Evolutionary conservation across 2,329 filamentous ascomycete genomes (phyloP), one percentile per base, ranked within the genome.

Genomic region (Fusarium multiceps): DNA sequence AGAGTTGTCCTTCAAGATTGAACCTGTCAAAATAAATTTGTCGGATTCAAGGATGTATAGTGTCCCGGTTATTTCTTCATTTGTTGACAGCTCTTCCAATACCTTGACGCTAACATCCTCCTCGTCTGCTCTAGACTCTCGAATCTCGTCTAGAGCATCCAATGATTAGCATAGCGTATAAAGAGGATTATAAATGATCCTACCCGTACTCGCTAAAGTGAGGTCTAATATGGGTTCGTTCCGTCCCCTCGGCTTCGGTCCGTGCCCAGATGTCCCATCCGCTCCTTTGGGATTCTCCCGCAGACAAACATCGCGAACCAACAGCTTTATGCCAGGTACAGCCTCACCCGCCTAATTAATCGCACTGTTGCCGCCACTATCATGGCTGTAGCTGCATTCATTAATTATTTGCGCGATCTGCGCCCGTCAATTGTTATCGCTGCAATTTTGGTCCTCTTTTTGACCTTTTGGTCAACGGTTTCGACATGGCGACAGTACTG

Each of bases 401-500:
- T 55, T 27, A 10, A 41, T 4, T 37, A 11, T 14, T 14, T 64
- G 21, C 28, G 28, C 13, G 49, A 30, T 4, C 4, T 51, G 4
- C 55, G 59, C 8, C 61, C 71, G 7, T 71, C 63, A 10, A 28
- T 72, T 9, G 62, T 45, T 12, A 48, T 66, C 5, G 59, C 60
- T 18, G 68, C 23, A 7, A 30, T 59, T 7, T 4, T 73, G 25
- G 37, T 30, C 7, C 20, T 41, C 16, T 43, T 54, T 34, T 18
- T 70, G 21, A 27, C 63, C 7, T 16, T 68, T 6, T 75, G 63
- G 68, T 72, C 47, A 1, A 48, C 57, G 7, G 21, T 64, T 10
- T 74, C 74, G 5, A 73, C 63, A 11, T 69, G 72, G 34, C 59
- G 57, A 7, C 72, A 78, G 23, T 83, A 81, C 69, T 72, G 62